These are phyloP conservation scores for Globisporangium parvum DNA, from an alignment of 352 stramenopile genomes.

Conservation along the genomic window DNA sequence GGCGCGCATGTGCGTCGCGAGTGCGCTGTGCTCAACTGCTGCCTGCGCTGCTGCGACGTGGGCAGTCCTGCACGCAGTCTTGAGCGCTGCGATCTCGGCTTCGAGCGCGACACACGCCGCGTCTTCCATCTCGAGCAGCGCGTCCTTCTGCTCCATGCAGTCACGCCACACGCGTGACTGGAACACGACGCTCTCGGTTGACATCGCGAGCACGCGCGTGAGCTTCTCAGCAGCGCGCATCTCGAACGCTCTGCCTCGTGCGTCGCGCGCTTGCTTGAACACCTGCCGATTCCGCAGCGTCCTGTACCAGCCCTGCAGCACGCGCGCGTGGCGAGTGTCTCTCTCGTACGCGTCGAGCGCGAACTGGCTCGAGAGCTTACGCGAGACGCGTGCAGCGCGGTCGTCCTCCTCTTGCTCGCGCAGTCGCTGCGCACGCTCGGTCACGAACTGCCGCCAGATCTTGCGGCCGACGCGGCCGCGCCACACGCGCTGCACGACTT, in stretches of 20 bases:
- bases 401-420: conserved; percentile 54
- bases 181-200: conserved; percentile 45
- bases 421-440: conserved; percentile 31
- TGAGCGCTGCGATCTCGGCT: conserved; percentile 41
- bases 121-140: conserved; percentile 40
- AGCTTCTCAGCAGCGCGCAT: conserved; percentile 31
- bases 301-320: conserved; percentile 63
- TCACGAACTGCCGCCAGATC: conserved; percentile 48
- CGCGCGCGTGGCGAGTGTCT: conserved; percentile 24
- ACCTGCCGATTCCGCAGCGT: conserved; percentile 54
- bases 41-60: conserved; percentile 34
- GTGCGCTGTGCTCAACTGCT: conserved; percentile 24
- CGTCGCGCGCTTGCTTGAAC: conserved; percentile 32
- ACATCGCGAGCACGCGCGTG: conserved; percentile 17
- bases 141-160: conserved; percentile 40
- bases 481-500: conserved; percentile 54
- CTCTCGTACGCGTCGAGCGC: conserved; percentile 39
- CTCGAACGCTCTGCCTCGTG: conserved; percentile 16
- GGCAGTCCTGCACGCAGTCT: conserved; percentile 32
- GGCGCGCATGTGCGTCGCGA: conserved; percentile 33
- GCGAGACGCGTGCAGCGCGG: conserved; percentile 45
- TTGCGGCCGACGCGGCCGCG: conserved; percentile 46
- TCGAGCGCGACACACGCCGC: conserved; percentile 32
- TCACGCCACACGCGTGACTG: conserved; percentile 67
- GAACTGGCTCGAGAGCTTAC: conserved; percentile 55